These are phyloP conservation scores for Mycena belliarum DNA, from an alignment of 768 basidiomycete species.

Conservation along the genomic window DNA sequence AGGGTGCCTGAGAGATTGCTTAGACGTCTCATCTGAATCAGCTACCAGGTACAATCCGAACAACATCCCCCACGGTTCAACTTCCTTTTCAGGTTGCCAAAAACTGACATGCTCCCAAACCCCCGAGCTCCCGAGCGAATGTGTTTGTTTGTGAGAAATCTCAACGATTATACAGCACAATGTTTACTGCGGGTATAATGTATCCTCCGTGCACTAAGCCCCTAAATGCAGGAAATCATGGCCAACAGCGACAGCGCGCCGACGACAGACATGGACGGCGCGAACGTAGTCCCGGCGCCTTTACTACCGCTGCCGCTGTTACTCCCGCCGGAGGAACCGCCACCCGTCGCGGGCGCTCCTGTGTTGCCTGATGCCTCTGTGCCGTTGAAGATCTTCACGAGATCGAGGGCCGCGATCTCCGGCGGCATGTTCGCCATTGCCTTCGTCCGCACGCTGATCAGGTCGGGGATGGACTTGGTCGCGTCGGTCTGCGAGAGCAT, in stretches of 20 bases:
- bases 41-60: too few relatives aligned
- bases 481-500: conserved; percentile 16
- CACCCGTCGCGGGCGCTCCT: too few relatives aligned
- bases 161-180: conserved; percentile 6
- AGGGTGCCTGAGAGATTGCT: too few relatives aligned
- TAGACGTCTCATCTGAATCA: too few relatives aligned
- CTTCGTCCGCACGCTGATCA: background rate
- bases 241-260: conserved; percentile 1
- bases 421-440: conserved; percentile 17
- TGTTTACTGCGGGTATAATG: background rate
- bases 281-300: background rate
- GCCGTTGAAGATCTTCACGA: conserved; percentile 20
- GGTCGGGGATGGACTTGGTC: conserved; percentile 3
- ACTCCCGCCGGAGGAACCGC: too few relatives aligned
- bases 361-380: background rate
- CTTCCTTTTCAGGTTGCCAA: too few relatives aligned
- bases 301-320: too few relatives aligned
- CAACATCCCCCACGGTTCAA: too few relatives aligned
- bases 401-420: conserved; percentile 8
- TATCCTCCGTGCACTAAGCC: background rate
- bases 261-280: background rate
- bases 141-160: conserved; percentile 5
- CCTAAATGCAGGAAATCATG: background rate
- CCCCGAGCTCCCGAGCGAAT: conserved; percentile 1
- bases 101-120: too few relatives aligned